Evolutionary conservation across 495 filamentous ascomycete genomes (phyloP), one percentile per base, ranked within the genome.

Genomic region (Aspergillus steynii): DNA sequence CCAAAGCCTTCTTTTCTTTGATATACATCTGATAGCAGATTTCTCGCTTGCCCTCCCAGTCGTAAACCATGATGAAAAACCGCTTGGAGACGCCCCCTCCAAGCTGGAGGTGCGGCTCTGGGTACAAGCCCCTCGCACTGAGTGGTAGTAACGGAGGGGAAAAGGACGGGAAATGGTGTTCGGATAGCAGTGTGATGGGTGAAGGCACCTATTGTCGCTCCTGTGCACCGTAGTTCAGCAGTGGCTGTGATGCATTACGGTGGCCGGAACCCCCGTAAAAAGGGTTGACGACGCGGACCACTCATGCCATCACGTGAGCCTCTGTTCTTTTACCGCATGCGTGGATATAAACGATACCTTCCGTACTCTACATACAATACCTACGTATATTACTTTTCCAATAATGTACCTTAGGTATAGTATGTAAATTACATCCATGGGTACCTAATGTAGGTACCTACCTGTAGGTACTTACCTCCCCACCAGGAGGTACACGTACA

Each of bases 1-100:
- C 86, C 51, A 93, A 68, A 12, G 84, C 81, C 72, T 84, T 87
- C 62, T 83, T 85, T 68, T 93, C 85, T 37, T 85, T 83, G 57
- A 93, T 89, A 67, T 92, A 93, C 73, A 91, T 81, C 55, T 85
- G 80, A 71, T 84, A 86, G 74, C 85, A 89, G 63, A 84, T 83
- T 8, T 87, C 83, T 71, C 83, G 79, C 69, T 91, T 87, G 3
- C 80, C 85, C 34, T 88, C 85, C 90, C 90, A 93, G 59, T 89
- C 80, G 74, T 92, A 92, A 0, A 86, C 87, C 87, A 90, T 92
- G 61, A 49, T 67, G 63, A 48, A 15, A 37, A 48, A 60, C n/a
- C 5, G 32, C 9, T 32, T 45, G 20, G 49, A 14, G 61, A 55
- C 63, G 58, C 53, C n/a, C 20, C 51, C 29, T 29, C 51, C 27